These are phyloP conservation scores for Boletus sp. DNA, from an alignment of 768 basidiomycete species.

Conservation along the genomic window DNA sequence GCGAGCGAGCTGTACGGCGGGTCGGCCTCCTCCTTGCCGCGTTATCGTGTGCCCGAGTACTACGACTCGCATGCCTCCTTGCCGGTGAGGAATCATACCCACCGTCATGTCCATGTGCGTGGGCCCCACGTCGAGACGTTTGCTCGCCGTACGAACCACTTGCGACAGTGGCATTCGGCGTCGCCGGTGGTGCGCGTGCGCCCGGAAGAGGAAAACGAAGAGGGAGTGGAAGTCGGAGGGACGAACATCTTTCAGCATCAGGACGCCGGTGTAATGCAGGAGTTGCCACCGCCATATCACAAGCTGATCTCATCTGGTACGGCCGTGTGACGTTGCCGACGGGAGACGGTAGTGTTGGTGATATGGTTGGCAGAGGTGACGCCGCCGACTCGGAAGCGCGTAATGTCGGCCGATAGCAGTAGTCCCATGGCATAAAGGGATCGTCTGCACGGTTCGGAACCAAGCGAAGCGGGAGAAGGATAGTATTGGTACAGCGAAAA, in stretches of 20 bases:
- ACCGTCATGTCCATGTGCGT: not conserved
- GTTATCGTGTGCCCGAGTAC: not conserved
- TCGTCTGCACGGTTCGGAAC: not conserved
- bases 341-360: not conserved
- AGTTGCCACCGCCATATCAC: slow-evolving; percentile 29
- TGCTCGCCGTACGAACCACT: slow-evolving; percentile 5
- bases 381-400: too few relatives aligned
- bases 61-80: not conserved
- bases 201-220: not conserved
- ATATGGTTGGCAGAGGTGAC: not conserved
- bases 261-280: slow-evolving; percentile 17
- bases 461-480: not conserved
- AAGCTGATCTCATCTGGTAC: slow-evolving; percentile 2
- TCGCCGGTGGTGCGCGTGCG: slow-evolving; percentile 2
- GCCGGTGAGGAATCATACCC: not conserved
- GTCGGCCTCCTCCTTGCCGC: not conserved
- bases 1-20: slow-evolving; percentile 23
- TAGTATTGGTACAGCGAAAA: slow-evolving; percentile 11
- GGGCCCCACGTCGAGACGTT: not conserved
- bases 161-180: slow-evolving; percentile 25
- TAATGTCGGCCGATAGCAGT: too few relatives aligned
- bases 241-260: slow-evolving; percentile 16
- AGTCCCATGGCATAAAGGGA: not conserved
- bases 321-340: not conserved
- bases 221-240: not conserved